Percentiles rank a stretch among this genome's conserved stretches.
Evolutionary conservation across 75 land plant genomes (phyloP).

Genomic region (Pinus albicaulis): DNA sequence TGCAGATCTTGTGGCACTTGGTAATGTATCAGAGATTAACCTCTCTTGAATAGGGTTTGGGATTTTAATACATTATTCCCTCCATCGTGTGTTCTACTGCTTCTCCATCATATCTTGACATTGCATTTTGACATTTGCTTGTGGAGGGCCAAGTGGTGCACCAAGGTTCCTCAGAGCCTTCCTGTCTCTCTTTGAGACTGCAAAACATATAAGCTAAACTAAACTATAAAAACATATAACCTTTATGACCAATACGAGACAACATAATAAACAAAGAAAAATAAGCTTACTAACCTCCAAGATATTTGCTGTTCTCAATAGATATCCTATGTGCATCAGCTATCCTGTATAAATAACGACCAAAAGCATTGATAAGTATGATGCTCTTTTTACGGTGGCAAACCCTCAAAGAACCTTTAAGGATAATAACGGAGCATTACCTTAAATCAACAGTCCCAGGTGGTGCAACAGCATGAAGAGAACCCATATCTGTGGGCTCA

Average conservation of each 20-base stretch:
- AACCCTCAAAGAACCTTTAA: background rate
- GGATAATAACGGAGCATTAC: constrained; percentile 21
- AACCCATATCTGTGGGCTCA: constrained; percentile 80
- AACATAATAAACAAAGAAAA: background rate
- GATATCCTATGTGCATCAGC: constrained; percentile 92
- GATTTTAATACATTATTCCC: no score
- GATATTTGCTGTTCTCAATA: constrained; percentile 98
- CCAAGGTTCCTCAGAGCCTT: no score
- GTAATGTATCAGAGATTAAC: no score
- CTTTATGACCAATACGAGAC: background rate
- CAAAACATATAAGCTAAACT: background rate
- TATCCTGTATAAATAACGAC: constrained; percentile 36
- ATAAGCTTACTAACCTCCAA: constrained; percentile 74
- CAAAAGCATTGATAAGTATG: background rate
- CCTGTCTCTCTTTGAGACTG: background rate
- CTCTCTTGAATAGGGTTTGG: no score
- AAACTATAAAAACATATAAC: background rate
- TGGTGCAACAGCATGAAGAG: constrained; percentile 97
- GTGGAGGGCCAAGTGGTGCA: no score
- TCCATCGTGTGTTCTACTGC: no score
- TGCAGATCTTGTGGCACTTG: no score
- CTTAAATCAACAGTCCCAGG: constrained; percentile 92
- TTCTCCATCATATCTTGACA: no score
- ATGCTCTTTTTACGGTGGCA: background rate
- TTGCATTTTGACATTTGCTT: no score